These are phyloP conservation scores for Russula earlei DNA, from an alignment of 768 basidiomycete genomes.

Conservation along the genomic window DNA sequence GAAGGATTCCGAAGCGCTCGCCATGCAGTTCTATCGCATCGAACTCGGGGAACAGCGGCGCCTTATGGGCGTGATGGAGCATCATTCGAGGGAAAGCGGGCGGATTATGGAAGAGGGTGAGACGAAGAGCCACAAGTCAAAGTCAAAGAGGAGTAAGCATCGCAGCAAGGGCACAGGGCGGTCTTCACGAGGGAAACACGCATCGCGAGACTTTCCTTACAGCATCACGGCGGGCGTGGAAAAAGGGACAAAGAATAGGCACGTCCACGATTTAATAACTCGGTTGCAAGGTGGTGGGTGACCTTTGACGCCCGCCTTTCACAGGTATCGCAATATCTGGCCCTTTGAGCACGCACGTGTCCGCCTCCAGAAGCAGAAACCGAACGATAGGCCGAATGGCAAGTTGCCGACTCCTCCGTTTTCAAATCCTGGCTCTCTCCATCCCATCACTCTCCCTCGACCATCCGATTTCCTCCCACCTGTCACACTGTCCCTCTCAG, in stretches of 20 bases:
- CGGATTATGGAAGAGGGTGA: slow-evolving; percentile 19
- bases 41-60: slow-evolving; percentile 87
- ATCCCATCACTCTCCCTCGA: slow-evolving; percentile 10
- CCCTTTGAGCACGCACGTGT: slow-evolving; percentile 95
- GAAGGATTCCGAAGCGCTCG: slow-evolving; percentile 72
- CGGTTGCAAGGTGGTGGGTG: background rate
- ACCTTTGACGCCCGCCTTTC: background rate
- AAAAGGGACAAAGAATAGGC: slow-evolving; percentile 91
- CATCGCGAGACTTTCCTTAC: slow-evolving; percentile 52
- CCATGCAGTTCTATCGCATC: slow-evolving; percentile 88
- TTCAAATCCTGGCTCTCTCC: slow-evolving; percentile 6
- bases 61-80: slow-evolving; percentile 84
- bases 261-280: slow-evolving; percentile 19
- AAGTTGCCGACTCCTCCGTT: background rate
- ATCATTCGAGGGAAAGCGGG: slow-evolving; percentile 62
- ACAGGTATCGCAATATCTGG: slow-evolving; percentile 92
- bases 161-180: slow-evolving; percentile 14
- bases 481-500: background rate
- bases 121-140: slow-evolving; percentile 13
- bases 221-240: slow-evolving; percentile 95
- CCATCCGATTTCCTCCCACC: slow-evolving; percentile 18
- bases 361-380: slow-evolving; percentile 34
- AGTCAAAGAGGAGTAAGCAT: slow-evolving; percentile 21
- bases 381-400: background rate
- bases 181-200: slow-evolving; percentile 14